Conservation (phyloP, 768 basidiomycete genomes). For the Rhodotorula toruloides region DNA sequence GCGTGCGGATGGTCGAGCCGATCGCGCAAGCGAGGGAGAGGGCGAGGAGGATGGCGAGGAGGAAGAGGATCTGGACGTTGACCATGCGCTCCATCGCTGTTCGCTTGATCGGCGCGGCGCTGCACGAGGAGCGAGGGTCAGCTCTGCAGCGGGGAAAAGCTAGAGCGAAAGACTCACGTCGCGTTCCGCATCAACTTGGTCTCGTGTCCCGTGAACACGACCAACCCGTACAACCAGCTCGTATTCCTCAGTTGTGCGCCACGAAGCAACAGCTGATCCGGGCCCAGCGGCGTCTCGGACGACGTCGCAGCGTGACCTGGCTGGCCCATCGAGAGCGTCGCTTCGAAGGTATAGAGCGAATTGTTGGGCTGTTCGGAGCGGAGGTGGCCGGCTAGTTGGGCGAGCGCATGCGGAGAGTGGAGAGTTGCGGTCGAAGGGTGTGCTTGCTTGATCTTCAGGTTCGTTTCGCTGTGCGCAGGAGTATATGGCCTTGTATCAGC, state of each 20-base stretch:
- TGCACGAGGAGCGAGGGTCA: conserved; percentile 43
- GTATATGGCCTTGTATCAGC: not conserved
- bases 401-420: conserved; percentile 69
- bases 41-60: conserved; percentile 79
- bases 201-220: conserved; percentile 94
- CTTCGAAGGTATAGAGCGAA: conserved; percentile 90
- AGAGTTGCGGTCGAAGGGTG: conserved; percentile 71
- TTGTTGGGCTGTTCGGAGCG: conserved; percentile 97
- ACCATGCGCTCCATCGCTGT: conserved; percentile 95
- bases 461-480: conserved; percentile 67
- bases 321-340: conserved; percentile 53
- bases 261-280: conserved; percentile 86
- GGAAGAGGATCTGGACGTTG: conserved; percentile 89
- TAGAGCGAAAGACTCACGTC: conserved; percentile 59
- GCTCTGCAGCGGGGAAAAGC: not conserved
- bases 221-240: conserved; percentile 88
- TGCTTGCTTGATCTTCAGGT: conserved; percentile 97
- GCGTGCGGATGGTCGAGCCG: conserved; percentile 83
- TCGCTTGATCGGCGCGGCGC: conserved; percentile 91
- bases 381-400: conserved; percentile 69
- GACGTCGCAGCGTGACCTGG: conserved; percentile 46
- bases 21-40: conserved; percentile 86
- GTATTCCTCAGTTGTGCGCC: conserved; percentile 96
- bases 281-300: conserved; percentile 69
- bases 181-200: conserved; percentile 98